A percentile compares a stretch with the other conserved stretches of the same genome.
These are phyloP conservation scores for Cutaneotrichosporon sp. DNA, from an alignment of 1,284 basidiomycete species.

Conservation along the genomic window DNA sequence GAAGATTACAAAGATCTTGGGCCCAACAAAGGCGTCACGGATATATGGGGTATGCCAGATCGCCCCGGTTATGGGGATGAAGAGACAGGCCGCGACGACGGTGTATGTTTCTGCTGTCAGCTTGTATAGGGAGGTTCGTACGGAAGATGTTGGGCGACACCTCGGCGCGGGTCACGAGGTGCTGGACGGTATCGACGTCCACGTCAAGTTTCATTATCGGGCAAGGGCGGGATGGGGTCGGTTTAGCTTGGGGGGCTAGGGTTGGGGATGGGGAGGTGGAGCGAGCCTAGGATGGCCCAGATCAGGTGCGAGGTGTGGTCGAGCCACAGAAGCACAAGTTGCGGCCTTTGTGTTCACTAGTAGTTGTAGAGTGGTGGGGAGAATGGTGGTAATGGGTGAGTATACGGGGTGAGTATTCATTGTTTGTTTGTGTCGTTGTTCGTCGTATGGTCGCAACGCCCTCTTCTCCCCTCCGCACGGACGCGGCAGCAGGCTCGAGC, in stretches of 20 bases:
- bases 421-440: not conserved
- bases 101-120: slow-evolving; percentile 45
- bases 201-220: not conserved
- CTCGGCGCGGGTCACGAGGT: not conserved
- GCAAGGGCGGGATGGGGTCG: not conserved
- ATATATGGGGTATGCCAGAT: slow-evolving; percentile 50
- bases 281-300: not conserved
- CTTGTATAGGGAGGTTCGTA: not conserved
- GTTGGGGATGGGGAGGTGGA: too few relatives aligned
- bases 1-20: slow-evolving; percentile 51
- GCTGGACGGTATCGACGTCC: not conserved
- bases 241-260: not conserved
- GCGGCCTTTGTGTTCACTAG: too few relatives aligned
- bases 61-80: slow-evolving; percentile 44
- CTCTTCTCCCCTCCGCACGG: not conserved
- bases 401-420: not conserved
- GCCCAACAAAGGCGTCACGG: slow-evolving; percentile 43
- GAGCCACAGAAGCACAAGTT: too few relatives aligned
- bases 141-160: slow-evolving; percentile 13
- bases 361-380: not conserved
- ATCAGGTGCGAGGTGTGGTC: too few relatives aligned
- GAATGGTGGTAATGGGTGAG: not conserved
- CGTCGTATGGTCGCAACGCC: not conserved
- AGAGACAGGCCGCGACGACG: slow-evolving; percentile 49
- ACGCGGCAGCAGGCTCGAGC: not conserved